Percentiles rank a stretch among this genome's conserved stretches.
These are phyloP conservation scores for Fusarium anthophilum DNA, from an alignment of 2,329 filamentous ascomycete species.

Conservation along the genomic window DNA sequence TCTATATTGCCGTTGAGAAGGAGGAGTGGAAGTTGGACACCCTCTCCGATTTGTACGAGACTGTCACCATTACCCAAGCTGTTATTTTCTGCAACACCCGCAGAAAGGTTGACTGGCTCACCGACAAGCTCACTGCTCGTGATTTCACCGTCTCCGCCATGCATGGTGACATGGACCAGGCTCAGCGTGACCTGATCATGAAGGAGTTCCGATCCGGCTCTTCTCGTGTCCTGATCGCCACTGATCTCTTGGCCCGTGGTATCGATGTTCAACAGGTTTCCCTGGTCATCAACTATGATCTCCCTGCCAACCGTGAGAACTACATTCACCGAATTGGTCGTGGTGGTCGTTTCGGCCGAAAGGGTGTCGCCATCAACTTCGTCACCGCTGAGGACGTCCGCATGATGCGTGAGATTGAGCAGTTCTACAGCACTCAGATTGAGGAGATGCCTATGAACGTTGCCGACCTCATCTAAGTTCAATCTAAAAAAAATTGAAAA, in stretches of 20 bases:
- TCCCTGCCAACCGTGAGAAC: constrained; percentile 99
- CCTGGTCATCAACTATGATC: constrained; percentile 99
- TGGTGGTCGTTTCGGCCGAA: constrained; percentile 99
- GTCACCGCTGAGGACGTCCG: constrained; percentile 98
- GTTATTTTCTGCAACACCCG: constrained; percentile 99
- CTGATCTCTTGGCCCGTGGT: constrained; percentile 97
- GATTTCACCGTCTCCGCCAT: constrained; percentile 99
- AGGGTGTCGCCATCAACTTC: constrained; percentile 99
- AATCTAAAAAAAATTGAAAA: constrained; percentile 35
- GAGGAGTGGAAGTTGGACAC: constrained; percentile 99
- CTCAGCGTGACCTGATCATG: constrained; percentile 99
- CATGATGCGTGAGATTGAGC: constrained; percentile 99
- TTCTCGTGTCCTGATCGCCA: constrained; percentile 98
- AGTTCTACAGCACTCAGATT: constrained; percentile 99
- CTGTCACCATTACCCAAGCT: constrained; percentile 98
- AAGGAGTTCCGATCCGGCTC: constrained; percentile 99
- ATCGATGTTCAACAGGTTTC: constrained; percentile 99
- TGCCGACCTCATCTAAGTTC: constrained; percentile 75
- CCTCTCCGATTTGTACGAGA: constrained; percentile 98
- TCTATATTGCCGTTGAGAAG: constrained; percentile 99
- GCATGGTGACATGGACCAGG: constrained; percentile 99
- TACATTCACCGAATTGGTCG: constrained; percentile 99
- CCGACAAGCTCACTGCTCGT: constrained; percentile 97
- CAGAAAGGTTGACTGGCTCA: constrained; percentile 99
- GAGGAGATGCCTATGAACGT: constrained; percentile 99